Conservation (phyloP, 164 flowering plant genomes). For the Houttuynia cordata region DNA sequence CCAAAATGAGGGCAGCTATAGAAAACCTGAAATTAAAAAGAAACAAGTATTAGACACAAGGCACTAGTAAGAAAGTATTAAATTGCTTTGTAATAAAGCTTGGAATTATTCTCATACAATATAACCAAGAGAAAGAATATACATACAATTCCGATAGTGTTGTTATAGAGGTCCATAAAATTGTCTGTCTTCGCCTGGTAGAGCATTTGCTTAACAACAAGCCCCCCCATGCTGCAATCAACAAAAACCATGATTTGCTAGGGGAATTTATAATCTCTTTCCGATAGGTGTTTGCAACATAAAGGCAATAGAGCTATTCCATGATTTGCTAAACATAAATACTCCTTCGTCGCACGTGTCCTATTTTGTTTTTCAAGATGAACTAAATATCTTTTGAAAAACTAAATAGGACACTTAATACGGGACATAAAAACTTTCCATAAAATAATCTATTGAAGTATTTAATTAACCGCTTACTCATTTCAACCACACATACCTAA, state of each 20-base stretch:
- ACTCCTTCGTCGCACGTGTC: too few species aligned
- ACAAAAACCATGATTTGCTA: not conserved
- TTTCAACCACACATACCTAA: too few species aligned
- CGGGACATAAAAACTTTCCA: too few species aligned
- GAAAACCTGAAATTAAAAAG: slow-evolving; percentile 46
- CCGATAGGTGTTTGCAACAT: too few species aligned
- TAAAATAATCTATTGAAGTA: too few species aligned
- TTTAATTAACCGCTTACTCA: too few species aligned
- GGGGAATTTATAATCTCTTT: too few species aligned
- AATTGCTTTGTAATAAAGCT: not conserved
- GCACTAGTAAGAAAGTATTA: not conserved
- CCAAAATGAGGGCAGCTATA: slow-evolving; percentile 99
- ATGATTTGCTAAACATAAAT: too few species aligned
- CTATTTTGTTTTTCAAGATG: too few species aligned
- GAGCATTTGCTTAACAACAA: slow-evolving; percentile 93
- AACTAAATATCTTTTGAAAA: too few species aligned
- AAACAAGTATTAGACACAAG: not conserved
- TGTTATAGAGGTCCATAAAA: slow-evolving; percentile 49
- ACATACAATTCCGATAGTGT: slow-evolving; percentile 86
- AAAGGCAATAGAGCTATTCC: too few species aligned
- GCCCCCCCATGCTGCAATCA: slow-evolving; percentile 88
- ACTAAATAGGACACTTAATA: too few species aligned
- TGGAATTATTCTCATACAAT: not conserved
- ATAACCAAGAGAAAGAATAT: not conserved
- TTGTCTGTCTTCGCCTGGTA: slow-evolving; percentile 64